Percentiles rank a stretch among this genome's conserved stretches.
Conservation (phyloP, 148 eudicot species). For the Amaranthus palmeri region DNA sequence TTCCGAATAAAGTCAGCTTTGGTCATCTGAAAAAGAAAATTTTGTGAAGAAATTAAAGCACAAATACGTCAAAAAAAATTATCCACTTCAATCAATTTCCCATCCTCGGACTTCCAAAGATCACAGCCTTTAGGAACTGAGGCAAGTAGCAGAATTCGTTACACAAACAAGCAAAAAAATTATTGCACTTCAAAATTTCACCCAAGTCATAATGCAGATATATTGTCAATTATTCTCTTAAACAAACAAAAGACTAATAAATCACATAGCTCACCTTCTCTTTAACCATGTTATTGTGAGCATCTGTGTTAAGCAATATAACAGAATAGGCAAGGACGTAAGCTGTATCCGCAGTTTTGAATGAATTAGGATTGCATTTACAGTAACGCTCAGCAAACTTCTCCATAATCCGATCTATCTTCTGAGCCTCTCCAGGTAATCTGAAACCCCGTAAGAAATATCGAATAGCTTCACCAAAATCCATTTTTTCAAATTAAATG, state of each 20-base stretch:
- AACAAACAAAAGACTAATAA: background rate
- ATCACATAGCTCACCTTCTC: constrained; percentile 64
- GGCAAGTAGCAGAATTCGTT: background rate
- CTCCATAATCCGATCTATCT: constrained; percentile 98
- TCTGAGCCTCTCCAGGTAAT: constrained; percentile 98
- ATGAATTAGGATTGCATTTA: constrained; percentile 90
- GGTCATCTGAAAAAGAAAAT: constrained; percentile 58
- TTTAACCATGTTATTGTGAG: constrained; percentile 94
- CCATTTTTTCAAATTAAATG: constrained; percentile 80
- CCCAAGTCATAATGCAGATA: background rate
- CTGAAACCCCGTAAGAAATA: constrained; percentile 93
- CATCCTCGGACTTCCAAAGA: too few species aligned
- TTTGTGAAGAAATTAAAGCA: constrained; percentile 19
- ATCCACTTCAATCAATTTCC: background rate
- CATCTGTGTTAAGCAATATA: constrained; percentile 98
- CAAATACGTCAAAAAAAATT: background rate
- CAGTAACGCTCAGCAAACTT: constrained; percentile 99
- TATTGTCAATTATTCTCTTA: background rate
- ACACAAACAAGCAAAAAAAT: background rate
- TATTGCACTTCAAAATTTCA: constrained; percentile 2
- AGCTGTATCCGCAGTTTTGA: constrained; percentile 95
- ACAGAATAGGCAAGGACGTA: constrained; percentile 99
- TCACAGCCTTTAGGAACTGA: too few species aligned
- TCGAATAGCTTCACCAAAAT: constrained; percentile 92
- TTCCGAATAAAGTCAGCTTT: constrained; percentile 94